A percentile compares a stretch with the other conserved stretches of the same genome.
Conservation (phyloP, 305 asterid species). For the Solanum hybrid region DNA sequence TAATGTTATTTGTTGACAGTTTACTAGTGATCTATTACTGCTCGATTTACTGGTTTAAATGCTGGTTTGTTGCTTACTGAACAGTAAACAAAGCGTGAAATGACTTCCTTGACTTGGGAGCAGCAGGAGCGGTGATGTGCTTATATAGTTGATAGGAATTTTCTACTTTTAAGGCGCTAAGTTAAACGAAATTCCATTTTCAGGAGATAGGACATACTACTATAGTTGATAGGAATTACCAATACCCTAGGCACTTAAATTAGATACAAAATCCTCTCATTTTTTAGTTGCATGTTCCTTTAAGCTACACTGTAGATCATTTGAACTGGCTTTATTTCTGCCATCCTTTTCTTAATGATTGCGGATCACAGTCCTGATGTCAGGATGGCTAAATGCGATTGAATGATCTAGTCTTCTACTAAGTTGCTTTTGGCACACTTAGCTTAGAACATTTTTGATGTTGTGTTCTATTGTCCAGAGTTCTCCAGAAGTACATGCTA, state of each 20-base stretch:
- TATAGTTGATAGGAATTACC: neutral
- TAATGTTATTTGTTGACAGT: neutral
- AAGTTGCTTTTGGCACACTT: neutral
- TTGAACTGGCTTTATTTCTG: neutral
- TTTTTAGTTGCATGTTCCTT: conserved; percentile 1
- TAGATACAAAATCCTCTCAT: too few relatives aligned
- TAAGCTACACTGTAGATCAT: neutral
- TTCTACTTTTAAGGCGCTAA: neutral
- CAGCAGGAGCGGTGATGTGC: neutral
- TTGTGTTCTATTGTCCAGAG: conserved; percentile 9
- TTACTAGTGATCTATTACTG: neutral
- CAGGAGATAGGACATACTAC: neutral
- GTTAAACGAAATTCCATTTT: neutral
- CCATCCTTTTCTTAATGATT: neutral
- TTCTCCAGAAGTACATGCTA: conserved; percentile 76
- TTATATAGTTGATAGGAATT: neutral
- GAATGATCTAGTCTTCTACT: neutral
- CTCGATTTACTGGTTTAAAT: neutral
- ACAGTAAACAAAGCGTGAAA: neutral
- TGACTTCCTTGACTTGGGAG: neutral
- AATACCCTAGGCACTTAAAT: neutral
- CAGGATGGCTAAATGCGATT: neutral
- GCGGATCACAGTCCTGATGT: neutral
- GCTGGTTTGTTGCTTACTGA: neutral
- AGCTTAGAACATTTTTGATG: neutral